phyloP scores from a whole-genome alignment of 1,284 basidiomycete genomes.

The Ustilago bromivora region DNA sequence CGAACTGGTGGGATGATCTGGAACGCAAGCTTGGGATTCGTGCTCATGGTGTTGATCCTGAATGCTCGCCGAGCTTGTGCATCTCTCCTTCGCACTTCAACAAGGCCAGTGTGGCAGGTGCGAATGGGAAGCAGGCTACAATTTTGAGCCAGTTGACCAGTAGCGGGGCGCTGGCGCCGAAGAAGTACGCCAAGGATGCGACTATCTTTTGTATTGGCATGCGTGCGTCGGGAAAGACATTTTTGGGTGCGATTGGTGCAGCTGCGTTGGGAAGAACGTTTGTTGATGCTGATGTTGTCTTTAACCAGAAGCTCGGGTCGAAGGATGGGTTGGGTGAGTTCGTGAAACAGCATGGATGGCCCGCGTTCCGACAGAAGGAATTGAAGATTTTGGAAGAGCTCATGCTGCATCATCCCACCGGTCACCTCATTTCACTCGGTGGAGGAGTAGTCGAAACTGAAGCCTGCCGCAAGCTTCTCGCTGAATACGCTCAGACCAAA shows the following conservation, averaged over 20 bases:
- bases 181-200: slow-evolving; percentile 72
- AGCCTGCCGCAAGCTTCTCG: slow-evolving; percentile 75
- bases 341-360: slow-evolving; percentile 82
- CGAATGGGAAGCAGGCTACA: slow-evolving; percentile 16
- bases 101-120: slow-evolving; percentile 51
- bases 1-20: slow-evolving; percentile 99
- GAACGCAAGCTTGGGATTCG: slow-evolving; percentile 94
- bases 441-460: slow-evolving; percentile 93
- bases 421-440: slow-evolving; percentile 78
- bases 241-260: slow-evolving; percentile 84
- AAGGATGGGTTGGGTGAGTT: slow-evolving; percentile 77
- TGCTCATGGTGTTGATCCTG: slow-evolving; percentile 84
- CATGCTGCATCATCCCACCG: slow-evolving; percentile 69
- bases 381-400: slow-evolving; percentile 69
- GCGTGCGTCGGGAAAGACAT: slow-evolving; percentile 96
- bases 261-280: slow-evolving; percentile 80
- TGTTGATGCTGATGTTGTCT: slow-evolving; percentile 87
- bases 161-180: slow-evolving; percentile 45
- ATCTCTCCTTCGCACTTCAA: slow-evolving; percentile 55
- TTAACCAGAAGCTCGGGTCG: slow-evolving; percentile 75
- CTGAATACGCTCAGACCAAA: slow-evolving; percentile 75
- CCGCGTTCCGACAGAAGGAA: slow-evolving; percentile 77
- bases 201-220: slow-evolving; percentile 92
- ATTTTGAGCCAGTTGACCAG: slow-evolving; percentile 27
- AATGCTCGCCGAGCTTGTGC: slow-evolving; percentile 50